These are phyloP conservation scores for Phytophthora citricola DNA, from an alignment of 352 stramenopile genomes.

Conservation along the genomic window DNA sequence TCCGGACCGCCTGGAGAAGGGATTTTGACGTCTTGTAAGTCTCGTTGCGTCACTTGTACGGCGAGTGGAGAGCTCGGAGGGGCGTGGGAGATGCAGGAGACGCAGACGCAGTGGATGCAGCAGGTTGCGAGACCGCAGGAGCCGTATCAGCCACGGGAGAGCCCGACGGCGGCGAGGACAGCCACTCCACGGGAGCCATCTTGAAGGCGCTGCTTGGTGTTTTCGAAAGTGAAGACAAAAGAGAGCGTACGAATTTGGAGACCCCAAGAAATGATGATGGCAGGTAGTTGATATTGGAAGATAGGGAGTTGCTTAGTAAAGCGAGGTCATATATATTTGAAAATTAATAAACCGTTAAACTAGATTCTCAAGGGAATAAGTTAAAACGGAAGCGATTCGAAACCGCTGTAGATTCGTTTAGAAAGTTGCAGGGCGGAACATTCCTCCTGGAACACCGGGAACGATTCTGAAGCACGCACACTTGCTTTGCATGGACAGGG, in stretches of 20 bases:
- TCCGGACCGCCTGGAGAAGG: constrained; percentile 39
- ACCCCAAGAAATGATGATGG: background rate
- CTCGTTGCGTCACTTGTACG: constrained; percentile 17
- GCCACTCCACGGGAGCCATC: constrained; percentile 19
- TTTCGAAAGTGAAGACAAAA: constrained; percentile 6
- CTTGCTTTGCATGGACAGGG: constrained; percentile 4
- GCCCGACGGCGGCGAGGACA: constrained; percentile 10
- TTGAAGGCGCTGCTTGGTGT: constrained; percentile 7
- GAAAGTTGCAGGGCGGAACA: constrained; percentile 16
- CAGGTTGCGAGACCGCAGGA: background rate
- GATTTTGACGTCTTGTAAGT: background rate
- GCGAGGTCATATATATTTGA: too few species aligned
- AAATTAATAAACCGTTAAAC: too few species aligned
- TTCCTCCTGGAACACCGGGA: background rate
- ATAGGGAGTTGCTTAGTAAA: too few species aligned
- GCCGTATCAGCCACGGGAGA: constrained; percentile 10
- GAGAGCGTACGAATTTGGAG: too few species aligned
- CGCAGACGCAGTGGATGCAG: constrained; percentile 1
- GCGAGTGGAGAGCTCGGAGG: constrained; percentile 6
- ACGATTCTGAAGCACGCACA: constrained; percentile 5
- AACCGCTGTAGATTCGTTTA: constrained; percentile 4
- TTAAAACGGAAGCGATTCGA: background rate
- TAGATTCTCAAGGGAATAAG: background rate
- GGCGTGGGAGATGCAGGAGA: constrained; percentile 11
- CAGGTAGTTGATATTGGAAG: background rate